Conservation (phyloP, 768 basidiomycete species). For the Pleurotus djamor region DNA sequence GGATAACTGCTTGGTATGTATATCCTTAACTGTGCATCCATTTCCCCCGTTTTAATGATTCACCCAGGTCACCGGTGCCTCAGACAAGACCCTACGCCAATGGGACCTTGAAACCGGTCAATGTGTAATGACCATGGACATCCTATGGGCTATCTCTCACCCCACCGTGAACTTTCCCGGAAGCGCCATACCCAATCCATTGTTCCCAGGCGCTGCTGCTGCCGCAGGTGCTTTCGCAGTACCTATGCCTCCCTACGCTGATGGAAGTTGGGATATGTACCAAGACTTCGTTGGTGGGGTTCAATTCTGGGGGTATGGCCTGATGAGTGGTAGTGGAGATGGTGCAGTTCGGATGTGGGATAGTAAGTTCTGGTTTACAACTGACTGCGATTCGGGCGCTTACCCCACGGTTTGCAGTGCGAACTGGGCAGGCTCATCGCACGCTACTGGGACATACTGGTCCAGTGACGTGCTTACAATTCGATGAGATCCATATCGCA, state of each 20-base stretch:
- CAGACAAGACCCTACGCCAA: constrained; percentile 96
- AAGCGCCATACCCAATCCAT: constrained; percentile 35
- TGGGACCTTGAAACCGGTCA: constrained; percentile 98
- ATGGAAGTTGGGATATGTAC: constrained; percentile 93
- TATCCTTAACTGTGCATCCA: constrained; percentile 6
- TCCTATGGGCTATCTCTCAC: constrained; percentile 98
- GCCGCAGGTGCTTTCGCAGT: constrained; percentile 71
- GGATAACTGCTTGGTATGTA: constrained; percentile 82
- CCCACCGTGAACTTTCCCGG: constrained; percentile 50
- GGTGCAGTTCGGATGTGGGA: constrained; percentile 99
- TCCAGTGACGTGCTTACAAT: constrained; percentile 92
- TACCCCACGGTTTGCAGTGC: constrained; percentile 53
- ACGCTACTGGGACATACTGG: constrained; percentile 91
- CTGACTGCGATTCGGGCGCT: constrained; percentile 5
- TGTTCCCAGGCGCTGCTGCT: constrained; percentile 52
- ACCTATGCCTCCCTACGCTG: constrained; percentile 83
- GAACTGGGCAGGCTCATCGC: constrained; percentile 95
- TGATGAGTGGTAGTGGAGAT: constrained; percentile 96
- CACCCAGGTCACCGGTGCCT: constrained; percentile 91
- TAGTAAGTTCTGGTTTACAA: constrained; percentile 56
- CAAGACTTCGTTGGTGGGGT: constrained; percentile 97
- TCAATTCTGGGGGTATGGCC: constrained; percentile 98
- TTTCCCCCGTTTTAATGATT: not conserved
- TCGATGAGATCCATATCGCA: constrained; percentile 92
- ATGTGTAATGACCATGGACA: constrained; percentile 99